Evolutionary conservation across 2,329 filamentous ascomycete species (phyloP).

Genomic region (Coniochaeta ligniaria): DNA sequence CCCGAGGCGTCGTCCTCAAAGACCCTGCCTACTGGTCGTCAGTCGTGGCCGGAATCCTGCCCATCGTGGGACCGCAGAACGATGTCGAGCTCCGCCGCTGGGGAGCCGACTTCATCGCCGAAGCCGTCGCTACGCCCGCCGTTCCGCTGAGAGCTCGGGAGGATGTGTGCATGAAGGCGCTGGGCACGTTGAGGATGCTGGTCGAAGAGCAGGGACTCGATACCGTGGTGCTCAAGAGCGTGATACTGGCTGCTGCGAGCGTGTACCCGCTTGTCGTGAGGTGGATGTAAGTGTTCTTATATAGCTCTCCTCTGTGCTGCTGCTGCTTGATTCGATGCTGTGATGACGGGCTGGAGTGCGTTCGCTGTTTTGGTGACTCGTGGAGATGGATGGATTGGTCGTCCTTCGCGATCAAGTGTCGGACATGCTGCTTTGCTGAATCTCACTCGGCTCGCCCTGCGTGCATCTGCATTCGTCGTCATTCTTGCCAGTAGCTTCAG

Average conservation of each 20-base stretch:
- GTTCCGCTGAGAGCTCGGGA: slow-evolving; percentile 73
- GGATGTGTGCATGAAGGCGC: slow-evolving; percentile 66
- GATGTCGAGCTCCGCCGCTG: slow-evolving; percentile 82
- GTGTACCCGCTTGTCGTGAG: slow-evolving; percentile 88
- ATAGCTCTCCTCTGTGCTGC: not conserved
- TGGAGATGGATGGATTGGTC: not conserved
- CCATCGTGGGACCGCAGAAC: slow-evolving; percentile 72
- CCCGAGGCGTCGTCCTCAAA: slow-evolving; percentile 79
- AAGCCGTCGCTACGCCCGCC: slow-evolving; percentile 90
- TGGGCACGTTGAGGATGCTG: slow-evolving; percentile 68
- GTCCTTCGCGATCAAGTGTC: not conserved
- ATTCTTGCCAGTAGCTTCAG: not conserved
- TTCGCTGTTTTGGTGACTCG: not conserved
- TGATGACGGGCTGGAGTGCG: not conserved
- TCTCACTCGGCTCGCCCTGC: not conserved
- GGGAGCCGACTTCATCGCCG: slow-evolving; percentile 92
- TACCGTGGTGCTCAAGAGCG: slow-evolving; percentile 71
- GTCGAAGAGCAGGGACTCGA: slow-evolving; percentile 70
- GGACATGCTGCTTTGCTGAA: not conserved
- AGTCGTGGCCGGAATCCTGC: slow-evolving; percentile 88
- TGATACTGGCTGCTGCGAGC: slow-evolving; percentile 83
- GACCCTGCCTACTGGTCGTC: slow-evolving; percentile 86
- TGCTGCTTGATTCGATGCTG: not conserved
- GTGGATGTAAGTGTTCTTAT: slow-evolving; percentile 71
- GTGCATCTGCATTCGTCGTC: not conserved